Base-by-base conservation (phyloP, 768 basidiomycete genomes). In the Boletus reticuloceps region DNA sequence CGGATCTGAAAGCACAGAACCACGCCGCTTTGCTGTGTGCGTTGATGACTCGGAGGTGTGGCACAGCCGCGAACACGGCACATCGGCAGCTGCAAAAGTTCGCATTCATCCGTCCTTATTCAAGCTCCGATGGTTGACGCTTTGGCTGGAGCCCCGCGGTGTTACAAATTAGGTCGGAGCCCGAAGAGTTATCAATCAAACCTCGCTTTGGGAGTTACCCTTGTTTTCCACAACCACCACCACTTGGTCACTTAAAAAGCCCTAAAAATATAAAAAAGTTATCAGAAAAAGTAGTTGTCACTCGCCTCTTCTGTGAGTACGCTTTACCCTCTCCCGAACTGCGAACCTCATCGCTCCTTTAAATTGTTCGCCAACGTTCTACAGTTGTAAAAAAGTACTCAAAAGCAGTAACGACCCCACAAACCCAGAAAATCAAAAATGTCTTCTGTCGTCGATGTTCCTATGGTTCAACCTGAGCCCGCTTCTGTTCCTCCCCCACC, bases 371-470 rank as follows among this genome's bases (percentile, higher is more conserved):
- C 47, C 38, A 25, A 66, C 43, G 13, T 47, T 70, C 25, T 40
- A 7, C 55, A 85, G 82, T 79, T 75, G 72, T 77, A 85, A 78
- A 86, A 89, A 91, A 89, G 82, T 79, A 75, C 80, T 86, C 82
- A 89, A 61, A 58, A 89, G 85, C 88, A 92, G 89, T 92, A 92
- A 92, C 89, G 89, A 92, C 86, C 82, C 72, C 76, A 75, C 74
- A 80, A 79, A 72, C 60, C 60, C 66, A 73, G 67, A 82, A 83
- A 82, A 75, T 69, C 16, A 56, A 69, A 70, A 50, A 86, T 86
- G 85, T 81, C 85, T 74, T 79, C 80, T 63, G 77, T 79, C 64
- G 72, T 79, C 62, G 84, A 85, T 70, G 80, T 75, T 54, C 73
- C 79, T 67, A 75, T 79, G 61, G 74, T 79, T 66, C 76, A 76